Base-by-base conservation (phyloP, 148 eudicot genomes). In the Polygonum aviculare region DNA sequence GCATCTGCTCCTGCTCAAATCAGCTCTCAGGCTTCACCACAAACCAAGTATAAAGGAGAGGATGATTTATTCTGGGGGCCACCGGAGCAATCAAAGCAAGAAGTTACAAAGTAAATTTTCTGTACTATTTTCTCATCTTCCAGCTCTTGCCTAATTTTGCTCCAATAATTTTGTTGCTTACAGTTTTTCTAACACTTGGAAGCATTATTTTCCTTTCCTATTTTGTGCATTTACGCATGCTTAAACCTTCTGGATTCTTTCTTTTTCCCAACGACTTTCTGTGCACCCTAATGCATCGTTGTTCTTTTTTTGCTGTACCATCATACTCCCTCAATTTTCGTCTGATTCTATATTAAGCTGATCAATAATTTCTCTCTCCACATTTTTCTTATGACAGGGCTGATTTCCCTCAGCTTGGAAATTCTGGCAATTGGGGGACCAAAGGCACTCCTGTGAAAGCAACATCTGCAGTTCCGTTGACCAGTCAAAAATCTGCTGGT, bases 31-130 rank as follows among this genome's bases (percentile, higher is more conserved):
- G 80, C 65, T 73, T 78, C 90, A 45, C 67, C 87, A 72, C 93
- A 88, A 54, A 74, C 86, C 0, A 95, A 89, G 84, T 72, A 82
- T 75, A 89, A 84, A 81, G 96, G 83, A 35, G 98, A 92, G 67
- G 97, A 95, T 83, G 98, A 95, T 79, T 82, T 95, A 63, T 95
- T 95, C 77, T 95, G 98, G 98, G 98, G 98, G 75, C 97, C 98
- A 77, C 74, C 86, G 5, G 96, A 89, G 73, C 96, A 87, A 62
- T 85, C 93, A 47, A 95, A 92, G 80, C 91, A 79, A 80, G 97
- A 89, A 76, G 78, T 70, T 26, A 92, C 87, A 69, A 90, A 82
- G 97, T 92, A 92, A 8, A 85, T 78, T 74, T 41, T 74, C 69
- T 69, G 74, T 69, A 76, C 74, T 15, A 18, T 54, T 44, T 72